A percentile compares a stretch with the other conserved stretches of the same genome.
phyloP scores from a whole-genome alignment of 805 yeast species.

The Yamadazyma phyllophila region DNA sequence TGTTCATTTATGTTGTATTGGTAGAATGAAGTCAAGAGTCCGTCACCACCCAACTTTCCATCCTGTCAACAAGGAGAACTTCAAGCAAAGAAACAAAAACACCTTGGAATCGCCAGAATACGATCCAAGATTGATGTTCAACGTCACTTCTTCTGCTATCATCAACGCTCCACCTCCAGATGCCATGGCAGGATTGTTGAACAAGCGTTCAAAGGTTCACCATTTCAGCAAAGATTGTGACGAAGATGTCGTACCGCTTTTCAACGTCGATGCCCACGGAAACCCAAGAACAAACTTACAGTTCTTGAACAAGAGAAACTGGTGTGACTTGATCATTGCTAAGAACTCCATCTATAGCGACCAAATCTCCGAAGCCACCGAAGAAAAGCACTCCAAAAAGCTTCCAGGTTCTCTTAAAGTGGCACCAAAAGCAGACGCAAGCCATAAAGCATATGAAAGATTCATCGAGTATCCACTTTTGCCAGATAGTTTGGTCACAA shows the following conservation, averaged over 20 bases:
- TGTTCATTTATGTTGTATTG: conserved; percentile 85
- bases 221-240: conserved; percentile 61
- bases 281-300: conserved; percentile 43
- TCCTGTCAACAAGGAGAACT: conserved; percentile 17
- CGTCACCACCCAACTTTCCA: conserved; percentile 32
- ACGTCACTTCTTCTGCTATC: conserved; percentile 86
- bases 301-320: conserved; percentile 67
- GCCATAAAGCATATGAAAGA: conserved; percentile 21
- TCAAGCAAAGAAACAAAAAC: conserved; percentile 36
- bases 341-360: conserved; percentile 23
- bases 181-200: conserved; percentile 72
- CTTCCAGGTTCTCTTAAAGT: conserved; percentile 13
- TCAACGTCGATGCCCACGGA: conserved; percentile 59
- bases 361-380: conserved; percentile 11
- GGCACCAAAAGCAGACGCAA: neutral
- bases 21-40: conserved; percentile 63
- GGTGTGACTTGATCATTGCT: conserved; percentile 65
- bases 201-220: conserved; percentile 67
- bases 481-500: conserved; percentile 58
- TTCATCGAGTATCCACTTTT: conserved; percentile 54
- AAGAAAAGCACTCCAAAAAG: conserved; percentile 3
- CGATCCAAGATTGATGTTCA: conserved; percentile 77
- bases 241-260: conserved; percentile 80
- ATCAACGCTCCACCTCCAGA: conserved; percentile 92
- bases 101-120: conserved; percentile 52